phyloP scores from a whole-genome alignment of 1,139 yeast species.

The Trichomonascaceae sp. region DNA sequence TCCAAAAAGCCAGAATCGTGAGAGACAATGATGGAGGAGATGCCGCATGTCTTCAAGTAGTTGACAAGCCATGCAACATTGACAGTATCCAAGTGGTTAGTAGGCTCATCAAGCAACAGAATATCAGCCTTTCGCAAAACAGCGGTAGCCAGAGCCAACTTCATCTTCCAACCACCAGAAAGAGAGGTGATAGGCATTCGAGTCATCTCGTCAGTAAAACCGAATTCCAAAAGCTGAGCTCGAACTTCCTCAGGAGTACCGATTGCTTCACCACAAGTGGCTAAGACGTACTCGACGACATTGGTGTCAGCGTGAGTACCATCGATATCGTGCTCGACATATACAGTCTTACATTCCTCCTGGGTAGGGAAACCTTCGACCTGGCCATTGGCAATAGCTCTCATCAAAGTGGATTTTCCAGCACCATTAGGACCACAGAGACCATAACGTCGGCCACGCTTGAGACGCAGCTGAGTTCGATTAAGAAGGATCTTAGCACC shows the following conservation, averaged over 20 bases:
- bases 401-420: constrained; percentile 99
- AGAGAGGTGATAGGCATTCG: constrained; percentile 89
- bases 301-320: constrained; percentile 96
- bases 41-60: constrained; percentile 97
- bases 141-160: constrained; percentile 98
- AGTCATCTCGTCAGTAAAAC: constrained; percentile 88
- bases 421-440: constrained; percentile 99
- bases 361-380: constrained; percentile 99
- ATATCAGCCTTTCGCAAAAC: constrained; percentile 98
- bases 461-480: constrained; percentile 98
- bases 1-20: constrained; percentile 99
- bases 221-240: constrained; percentile 74
- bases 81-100: constrained; percentile 99
- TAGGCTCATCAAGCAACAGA: constrained; percentile 97
- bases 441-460: constrained; percentile 99
- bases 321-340: constrained; percentile 99
- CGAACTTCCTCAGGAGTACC: constrained; percentile 69
- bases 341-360: constrained; percentile 97
- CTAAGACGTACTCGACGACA: constrained; percentile 83
- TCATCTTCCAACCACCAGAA: constrained; percentile 99
- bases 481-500: constrained; percentile 99
- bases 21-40: constrained; percentile 96
- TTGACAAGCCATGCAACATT: constrained; percentile 99
- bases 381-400: constrained; percentile 99
- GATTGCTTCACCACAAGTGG: constrained; percentile 46